Evolutionary conservation across 2,329 filamentous ascomycete species (phyloP).

Genomic region (Alternaria infectoria): DNA sequence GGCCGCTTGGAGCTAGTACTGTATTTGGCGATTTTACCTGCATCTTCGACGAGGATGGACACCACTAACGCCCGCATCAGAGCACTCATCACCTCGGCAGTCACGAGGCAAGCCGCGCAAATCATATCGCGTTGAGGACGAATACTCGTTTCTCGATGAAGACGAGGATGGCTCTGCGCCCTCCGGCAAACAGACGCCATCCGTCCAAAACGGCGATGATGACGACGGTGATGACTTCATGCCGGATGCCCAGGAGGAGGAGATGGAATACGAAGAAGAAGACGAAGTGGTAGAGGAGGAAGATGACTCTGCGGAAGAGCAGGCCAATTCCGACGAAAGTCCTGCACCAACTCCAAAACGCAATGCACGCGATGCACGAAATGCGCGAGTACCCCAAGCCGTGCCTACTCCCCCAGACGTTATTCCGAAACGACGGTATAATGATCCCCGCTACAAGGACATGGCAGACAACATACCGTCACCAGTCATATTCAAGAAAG

Average conservation of each 20-base stretch:
- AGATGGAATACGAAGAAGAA: conserved; percentile 45
- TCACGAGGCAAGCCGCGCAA: conserved; percentile 27
- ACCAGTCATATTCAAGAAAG: conserved; percentile 20
- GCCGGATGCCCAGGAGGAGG: conserved; percentile 32
- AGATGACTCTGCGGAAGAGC: conserved; percentile 17
- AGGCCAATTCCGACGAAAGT: conserved; percentile 24
- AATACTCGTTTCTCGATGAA: conserved; percentile 32
- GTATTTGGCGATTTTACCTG: conserved; percentile 1
- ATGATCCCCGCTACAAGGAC: not conserved
- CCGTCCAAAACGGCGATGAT: conserved; percentile 14
- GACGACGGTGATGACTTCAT: conserved; percentile 37
- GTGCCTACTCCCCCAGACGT: not conserved
- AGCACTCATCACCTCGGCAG: conserved; percentile 23
- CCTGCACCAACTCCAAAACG: conserved; percentile 1
- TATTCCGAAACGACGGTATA: not conserved
- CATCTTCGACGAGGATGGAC: not conserved
- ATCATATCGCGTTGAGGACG: conserved; percentile 29
- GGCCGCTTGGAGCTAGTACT: not conserved
- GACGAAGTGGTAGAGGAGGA: conserved; percentile 27
- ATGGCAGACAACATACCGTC: conserved; percentile 8
- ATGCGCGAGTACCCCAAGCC: not conserved
- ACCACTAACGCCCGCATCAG: conserved; percentile 10
- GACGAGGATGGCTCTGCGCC: conserved; percentile 21
- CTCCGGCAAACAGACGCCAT: conserved; percentile 15
- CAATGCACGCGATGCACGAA: not conserved